Evolutionary conservation across 306 rosid genomes (phyloP), one percentile per base, ranked within the genome.

Genomic region (Trichosanthes cucumerina): DNA sequence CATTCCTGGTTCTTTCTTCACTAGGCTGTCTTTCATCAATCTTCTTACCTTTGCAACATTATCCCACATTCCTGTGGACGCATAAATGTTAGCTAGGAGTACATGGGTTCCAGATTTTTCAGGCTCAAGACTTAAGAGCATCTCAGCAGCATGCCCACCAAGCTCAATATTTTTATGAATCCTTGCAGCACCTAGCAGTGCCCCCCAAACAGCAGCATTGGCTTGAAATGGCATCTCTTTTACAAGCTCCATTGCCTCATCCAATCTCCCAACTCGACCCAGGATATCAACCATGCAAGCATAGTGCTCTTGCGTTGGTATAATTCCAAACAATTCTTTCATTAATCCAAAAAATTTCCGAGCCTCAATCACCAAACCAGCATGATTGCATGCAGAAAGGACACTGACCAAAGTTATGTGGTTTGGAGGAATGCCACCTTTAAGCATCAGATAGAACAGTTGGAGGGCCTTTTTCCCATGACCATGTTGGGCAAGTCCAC

Each of bases 281-380:
- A 92, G 90, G 69, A 94, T 87, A 89, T 94, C 98, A 85, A 92
- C 86, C 97, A 94, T 92, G 86, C 96, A 94, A 80, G 98, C 97
- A 88, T 90, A 92, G 80, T 92, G 96, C 88, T 94, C 97, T 79
- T 90, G 92, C 64, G 78, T 89, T 21, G 93, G 97, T 84, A 84
- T 81, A 83, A 92, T 84, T 41, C 92, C 96, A 80, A 84, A 92
- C 78, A 73, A 59, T 39, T 88, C 88, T 82, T 81, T 87, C 98
- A n/a, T 94, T 63, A 90, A 88, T 83, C 82, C 83, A 65, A 94
- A 94, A 74, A 89, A 86, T 18, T 56, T 84, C 66, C 84, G 88
- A 74, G 97, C 98, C 85, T 92, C 97, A 10, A 80, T 83, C 60
- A 94, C 90, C 87, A 92, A 82, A 60, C 98, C 98, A 24, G 93